A percentile compares a stretch with the other conserved stretches of the same genome.
These are phyloP conservation scores for Phytophthora foliorum DNA, from an alignment of 352 stramenopile species.

Conservation along the genomic window DNA sequence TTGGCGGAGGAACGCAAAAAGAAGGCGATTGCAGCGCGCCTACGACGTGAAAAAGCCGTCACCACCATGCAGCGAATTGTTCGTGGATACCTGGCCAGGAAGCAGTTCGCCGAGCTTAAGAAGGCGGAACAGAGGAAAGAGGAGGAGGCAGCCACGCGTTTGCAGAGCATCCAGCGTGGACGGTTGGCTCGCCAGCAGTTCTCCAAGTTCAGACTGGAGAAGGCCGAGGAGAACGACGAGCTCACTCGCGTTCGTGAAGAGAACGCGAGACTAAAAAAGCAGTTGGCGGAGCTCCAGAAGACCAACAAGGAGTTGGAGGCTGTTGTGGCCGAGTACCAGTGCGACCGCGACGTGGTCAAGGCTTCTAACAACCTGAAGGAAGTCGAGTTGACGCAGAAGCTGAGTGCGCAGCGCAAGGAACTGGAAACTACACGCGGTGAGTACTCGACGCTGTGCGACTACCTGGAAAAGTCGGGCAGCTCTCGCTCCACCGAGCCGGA, in stretches of 20 bases:
- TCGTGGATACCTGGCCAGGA: constrained; percentile 41
- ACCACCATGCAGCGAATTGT: constrained; percentile 43
- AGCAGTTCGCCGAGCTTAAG: constrained; percentile 28
- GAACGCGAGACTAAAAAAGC: constrained; percentile 60
- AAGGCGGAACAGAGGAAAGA: constrained; percentile 30
- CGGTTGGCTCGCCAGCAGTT: constrained; percentile 63
- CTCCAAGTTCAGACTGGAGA: constrained; percentile 61
- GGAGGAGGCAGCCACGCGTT: constrained; percentile 35
- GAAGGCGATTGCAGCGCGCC: constrained; percentile 38
- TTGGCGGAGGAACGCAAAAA: constrained; percentile 46
- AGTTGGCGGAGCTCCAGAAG: constrained; percentile 69
- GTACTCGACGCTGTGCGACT: constrained; percentile 58
- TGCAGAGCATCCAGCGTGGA: constrained; percentile 59
- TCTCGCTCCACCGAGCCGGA: constrained; percentile 60
- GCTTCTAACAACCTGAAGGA: constrained; percentile 65
- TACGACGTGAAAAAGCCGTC: constrained; percentile 44
- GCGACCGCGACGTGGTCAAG: constrained; percentile 63
- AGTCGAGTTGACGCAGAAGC: constrained; percentile 66
- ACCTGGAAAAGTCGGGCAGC: constrained; percentile 58
- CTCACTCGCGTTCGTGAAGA: constrained; percentile 57
- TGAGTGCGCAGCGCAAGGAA: constrained; percentile 58
- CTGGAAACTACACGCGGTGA: constrained; percentile 52
- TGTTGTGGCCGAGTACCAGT: constrained; percentile 65
- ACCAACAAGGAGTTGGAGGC: constrained; percentile 68
- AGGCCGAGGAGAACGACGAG: constrained; percentile 48